Base-by-base conservation (phyloP, 129 eudicot genomes). In the Pseudognaphalium luteoalbum region DNA sequence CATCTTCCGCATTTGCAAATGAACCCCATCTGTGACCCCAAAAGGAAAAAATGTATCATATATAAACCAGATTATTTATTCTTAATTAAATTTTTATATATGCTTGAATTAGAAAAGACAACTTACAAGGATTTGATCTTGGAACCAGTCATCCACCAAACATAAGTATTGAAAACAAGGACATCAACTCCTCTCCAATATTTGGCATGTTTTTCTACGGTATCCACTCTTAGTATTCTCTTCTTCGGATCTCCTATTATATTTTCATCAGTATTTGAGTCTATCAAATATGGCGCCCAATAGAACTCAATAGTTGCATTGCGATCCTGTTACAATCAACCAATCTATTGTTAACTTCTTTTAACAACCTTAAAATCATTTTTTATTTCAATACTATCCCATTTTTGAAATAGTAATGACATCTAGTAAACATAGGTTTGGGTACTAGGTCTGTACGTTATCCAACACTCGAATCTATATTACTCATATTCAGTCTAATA, bases 61-160 rank as follows among this genome's bases (percentile, higher is more conserved):
- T 6, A n/a, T 16, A 56, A 17, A 54, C 9, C 17, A 56, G 61
- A n/a, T 16, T 25, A 56, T 56, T 4, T 19, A 2, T 16, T 56
- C 12, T 57, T 57, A 6, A n/a, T n/a, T 16, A 5, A 19, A 25
- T 25, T 25, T 25, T 57, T 8, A 3, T 54, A 54, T 57, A 4
- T 57, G 28, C 8, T 52, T 51, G 0, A 29, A 6, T 65, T 1
- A 17, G 28, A 25, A 5, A 42, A 76, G 81, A 62, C 76, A 68
- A 72, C 88, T 87, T 91, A 91, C 99, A 91, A 47, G 70, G 97
- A 83, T 69, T 86, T 91, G 83, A 86, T 86, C 74, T 87, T 91
- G 35, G 80, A 54, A 47, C 97, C 99, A 67, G 89, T 95, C 92
- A 86, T 91, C 99, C 99, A 95, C 99, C 99, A 95, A 82, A 95